Evolutionary conservation across 169 alveolate genomes (phyloP).

Genomic region (Babesia caballi): DNA sequence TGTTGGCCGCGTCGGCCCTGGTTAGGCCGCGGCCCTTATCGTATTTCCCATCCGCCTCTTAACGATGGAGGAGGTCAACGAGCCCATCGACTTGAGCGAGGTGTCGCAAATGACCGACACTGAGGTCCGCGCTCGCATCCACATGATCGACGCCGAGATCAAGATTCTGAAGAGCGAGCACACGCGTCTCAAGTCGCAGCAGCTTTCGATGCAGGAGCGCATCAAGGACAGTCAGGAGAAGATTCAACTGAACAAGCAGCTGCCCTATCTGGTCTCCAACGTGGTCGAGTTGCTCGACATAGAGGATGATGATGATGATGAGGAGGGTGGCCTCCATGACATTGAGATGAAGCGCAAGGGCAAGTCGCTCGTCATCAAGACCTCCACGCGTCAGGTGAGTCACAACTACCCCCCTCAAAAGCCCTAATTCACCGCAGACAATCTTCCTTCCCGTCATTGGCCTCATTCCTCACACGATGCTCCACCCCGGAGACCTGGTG

Average conservation of each 20-base stretch:
- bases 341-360: constrained; percentile 73
- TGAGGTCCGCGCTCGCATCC: constrained; percentile 70
- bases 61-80: constrained; percentile 34
- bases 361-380: constrained; percentile 86
- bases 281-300: constrained; percentile 89
- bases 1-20: constrained; percentile 1
- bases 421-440: constrained; percentile 84
- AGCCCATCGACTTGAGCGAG: constrained; percentile 64
- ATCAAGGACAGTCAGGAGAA: constrained; percentile 91
- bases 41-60: background rate
- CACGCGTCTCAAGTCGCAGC: constrained; percentile 85
- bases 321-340: constrained; percentile 57
- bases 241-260: constrained; percentile 92
- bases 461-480: constrained; percentile 87
- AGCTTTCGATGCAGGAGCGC: constrained; percentile 80
- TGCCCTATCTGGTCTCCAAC: constrained; percentile 98
- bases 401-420: too few species aligned
- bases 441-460: constrained; percentile 99
- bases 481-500: constrained; percentile 94
- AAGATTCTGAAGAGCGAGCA: constrained; percentile 84
- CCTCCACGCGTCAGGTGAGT: constrained; percentile 85
- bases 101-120: constrained; percentile 63
- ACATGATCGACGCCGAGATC: constrained; percentile 84
- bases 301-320: constrained; percentile 72
- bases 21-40: background rate